Conservation (phyloP, 345 rosid species). For the Rubroshorea leprosula region DNA sequence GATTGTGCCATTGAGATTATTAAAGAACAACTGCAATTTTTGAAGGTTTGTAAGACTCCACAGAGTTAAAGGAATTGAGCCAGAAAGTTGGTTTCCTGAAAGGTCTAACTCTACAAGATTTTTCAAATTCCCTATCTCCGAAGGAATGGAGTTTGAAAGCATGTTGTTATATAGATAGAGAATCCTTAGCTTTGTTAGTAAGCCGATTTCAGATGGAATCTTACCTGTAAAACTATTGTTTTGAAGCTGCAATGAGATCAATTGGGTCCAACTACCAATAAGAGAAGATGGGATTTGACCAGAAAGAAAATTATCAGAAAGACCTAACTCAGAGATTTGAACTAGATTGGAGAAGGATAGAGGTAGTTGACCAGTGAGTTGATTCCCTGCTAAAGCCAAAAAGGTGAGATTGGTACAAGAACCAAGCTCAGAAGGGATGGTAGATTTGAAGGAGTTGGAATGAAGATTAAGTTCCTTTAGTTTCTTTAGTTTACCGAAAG, state of each 20-base stretch:
- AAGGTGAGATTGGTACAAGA: slow-evolving; percentile 44
- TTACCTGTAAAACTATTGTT: slow-evolving; percentile 37
- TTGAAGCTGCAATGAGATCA: slow-evolving; percentile 46
- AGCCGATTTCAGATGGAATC: slow-evolving; percentile 46
- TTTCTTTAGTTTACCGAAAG: slow-evolving; percentile 44
- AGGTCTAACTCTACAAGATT: slow-evolving; percentile 27
- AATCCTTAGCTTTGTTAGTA: slow-evolving; percentile 21
- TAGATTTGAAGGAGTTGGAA: slow-evolving; percentile 35
- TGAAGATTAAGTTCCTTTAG: slow-evolving; percentile 36
- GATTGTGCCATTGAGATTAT: slow-evolving; percentile 44
- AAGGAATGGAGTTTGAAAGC: slow-evolving; percentile 44
- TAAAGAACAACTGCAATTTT: slow-evolving; percentile 35
- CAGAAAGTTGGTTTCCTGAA: slow-evolving; percentile 45
- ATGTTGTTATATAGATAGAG: slow-evolving; percentile 40
- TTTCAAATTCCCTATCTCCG: slow-evolving; percentile 39
- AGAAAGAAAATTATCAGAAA: slow-evolving; percentile 32
- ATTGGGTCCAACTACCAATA: slow-evolving; percentile 40
- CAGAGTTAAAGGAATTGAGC: slow-evolving; percentile 39
- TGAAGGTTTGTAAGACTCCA: slow-evolving; percentile 43
- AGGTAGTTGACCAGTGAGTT: slow-evolving; percentile 47
- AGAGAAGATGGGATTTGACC: slow-evolving; percentile 44
- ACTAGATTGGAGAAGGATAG: slow-evolving; percentile 42
- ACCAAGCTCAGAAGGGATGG: slow-evolving; percentile 54
- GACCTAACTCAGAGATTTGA: slow-evolving; percentile 28
- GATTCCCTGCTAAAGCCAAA: slow-evolving; percentile 47